A percentile compares a stretch with the other conserved stretches of the same genome.
Conservation (phyloP, 192 early-diverging fungal species). For the Linnemannia schmuckeri region DNA sequence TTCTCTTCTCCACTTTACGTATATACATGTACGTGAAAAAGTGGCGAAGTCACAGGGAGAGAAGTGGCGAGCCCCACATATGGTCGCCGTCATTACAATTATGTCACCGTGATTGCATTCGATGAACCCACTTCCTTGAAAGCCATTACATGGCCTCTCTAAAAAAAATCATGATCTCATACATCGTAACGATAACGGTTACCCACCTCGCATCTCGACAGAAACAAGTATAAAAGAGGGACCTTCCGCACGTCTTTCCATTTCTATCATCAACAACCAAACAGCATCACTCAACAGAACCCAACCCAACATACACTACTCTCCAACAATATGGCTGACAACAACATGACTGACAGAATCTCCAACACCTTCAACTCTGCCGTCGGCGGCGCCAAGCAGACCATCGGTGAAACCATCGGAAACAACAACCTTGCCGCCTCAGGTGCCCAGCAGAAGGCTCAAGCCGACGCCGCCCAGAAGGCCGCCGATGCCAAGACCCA, state of each 20-base stretch:
- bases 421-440: no score
- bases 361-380: conserved; percentile 18
- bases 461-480: no score
- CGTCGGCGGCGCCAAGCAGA: no score
- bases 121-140: no score
- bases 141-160: not conserved
- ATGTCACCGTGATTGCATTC: not conserved
- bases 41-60: no score
- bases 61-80: not conserved
- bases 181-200: not conserved
- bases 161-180: not conserved
- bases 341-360: conserved; percentile 20
- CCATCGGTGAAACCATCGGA: no score
- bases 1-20: no score
- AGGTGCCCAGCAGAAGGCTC: no score
- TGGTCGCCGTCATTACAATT: not conserved
- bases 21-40: no score
- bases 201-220: not conserved
- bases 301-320: not conserved
- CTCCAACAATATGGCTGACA: no score
- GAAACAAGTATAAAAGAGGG: not conserved
- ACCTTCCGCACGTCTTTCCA: not conserved
- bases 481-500: conserved; percentile 26
- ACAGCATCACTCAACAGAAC: no score
- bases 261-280: not conserved